Conservation (phyloP, 208 protist genomes). For the Acanthamoeba castellanii region DNA sequence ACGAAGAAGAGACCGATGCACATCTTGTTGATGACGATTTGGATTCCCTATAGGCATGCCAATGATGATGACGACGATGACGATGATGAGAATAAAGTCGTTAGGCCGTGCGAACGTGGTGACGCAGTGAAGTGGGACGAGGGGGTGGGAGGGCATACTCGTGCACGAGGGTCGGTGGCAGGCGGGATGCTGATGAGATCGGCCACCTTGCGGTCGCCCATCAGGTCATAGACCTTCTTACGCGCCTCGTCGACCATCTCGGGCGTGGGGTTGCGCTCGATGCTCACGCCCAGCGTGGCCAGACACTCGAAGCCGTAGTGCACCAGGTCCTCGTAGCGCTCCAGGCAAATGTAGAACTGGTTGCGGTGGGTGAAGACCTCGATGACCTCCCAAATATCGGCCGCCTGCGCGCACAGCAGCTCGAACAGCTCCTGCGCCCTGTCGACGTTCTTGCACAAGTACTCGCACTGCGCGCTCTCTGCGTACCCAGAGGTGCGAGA, state of each 20-base stretch:
- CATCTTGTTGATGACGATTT: constrained; percentile 57
- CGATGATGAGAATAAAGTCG: not conserved
- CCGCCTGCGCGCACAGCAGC: not conserved
- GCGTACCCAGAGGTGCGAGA: not conserved
- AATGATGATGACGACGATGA: not conserved
- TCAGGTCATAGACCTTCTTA: not conserved
- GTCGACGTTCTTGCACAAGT: constrained; percentile 65
- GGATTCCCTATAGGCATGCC: not conserved
- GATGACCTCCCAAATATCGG: constrained; percentile 24
- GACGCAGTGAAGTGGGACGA: not conserved
- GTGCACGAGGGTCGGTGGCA: constrained; percentile 1
- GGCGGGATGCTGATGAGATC: not conserved
- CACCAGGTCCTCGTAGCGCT: constrained; percentile 59
- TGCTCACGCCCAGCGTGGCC: not conserved
- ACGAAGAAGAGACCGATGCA: constrained; percentile 15
- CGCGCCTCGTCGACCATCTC: constrained; percentile 21
- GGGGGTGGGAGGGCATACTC: not conserved
- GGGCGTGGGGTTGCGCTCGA: not conserved
- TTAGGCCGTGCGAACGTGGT: not conserved
- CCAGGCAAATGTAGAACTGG: constrained; percentile 9
- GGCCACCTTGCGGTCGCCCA: constrained; percentile 3
- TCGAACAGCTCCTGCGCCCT: constrained; percentile 25
- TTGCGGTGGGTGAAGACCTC: constrained; percentile 49
- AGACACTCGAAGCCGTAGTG: constrained; percentile 55
- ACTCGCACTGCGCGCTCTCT: constrained; percentile 68